phyloP scores from a whole-genome alignment of 176 grass and related monocot species.

The Lolium rigidum region DNA sequence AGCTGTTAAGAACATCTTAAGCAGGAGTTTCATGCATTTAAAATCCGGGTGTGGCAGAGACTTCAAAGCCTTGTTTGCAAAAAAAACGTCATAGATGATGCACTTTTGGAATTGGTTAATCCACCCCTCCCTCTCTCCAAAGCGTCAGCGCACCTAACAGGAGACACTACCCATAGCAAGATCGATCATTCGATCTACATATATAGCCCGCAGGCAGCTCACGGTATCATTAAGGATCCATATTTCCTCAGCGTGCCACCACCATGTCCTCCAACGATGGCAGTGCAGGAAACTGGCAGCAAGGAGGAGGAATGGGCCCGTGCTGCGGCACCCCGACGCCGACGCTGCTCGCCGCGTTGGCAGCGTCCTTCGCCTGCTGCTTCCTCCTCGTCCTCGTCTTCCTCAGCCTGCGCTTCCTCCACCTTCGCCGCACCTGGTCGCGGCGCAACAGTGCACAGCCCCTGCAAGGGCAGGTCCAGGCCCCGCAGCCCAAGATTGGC shows the following conservation, averaged over 20 bases:
- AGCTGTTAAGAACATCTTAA: neutral
- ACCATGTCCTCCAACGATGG: slow-evolving; percentile 45
- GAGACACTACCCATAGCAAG: no score
- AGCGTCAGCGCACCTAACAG: neutral
- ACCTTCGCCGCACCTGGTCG: slow-evolving; percentile 17
- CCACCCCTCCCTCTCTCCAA: neutral
- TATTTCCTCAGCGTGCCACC: neutral
- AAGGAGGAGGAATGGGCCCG: neutral
- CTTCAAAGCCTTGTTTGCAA: neutral
- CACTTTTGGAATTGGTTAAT: neutral
- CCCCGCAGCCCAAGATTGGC: slow-evolving; percentile 42
- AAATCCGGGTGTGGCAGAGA: neutral
- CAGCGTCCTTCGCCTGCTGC: slow-evolving; percentile 49
- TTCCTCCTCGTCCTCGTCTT: slow-evolving; percentile 55
- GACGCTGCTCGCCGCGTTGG: slow-evolving; percentile 43
- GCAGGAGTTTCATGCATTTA: neutral
- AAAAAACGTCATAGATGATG: neutral
- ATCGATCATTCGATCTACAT: neutral
- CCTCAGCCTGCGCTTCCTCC: slow-evolving; percentile 44
- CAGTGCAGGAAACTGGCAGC: neutral
- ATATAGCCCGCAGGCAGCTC: neutral
- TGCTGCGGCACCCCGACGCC: slow-evolving; percentile 50
- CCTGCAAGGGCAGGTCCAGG: neutral
- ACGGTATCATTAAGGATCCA: neutral
- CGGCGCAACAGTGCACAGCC: neutral